Evolutionary conservation across 257 asterid species (phyloP), one percentile per base, ranked within the genome.

Genomic region (Przewalskia tangutica): DNA sequence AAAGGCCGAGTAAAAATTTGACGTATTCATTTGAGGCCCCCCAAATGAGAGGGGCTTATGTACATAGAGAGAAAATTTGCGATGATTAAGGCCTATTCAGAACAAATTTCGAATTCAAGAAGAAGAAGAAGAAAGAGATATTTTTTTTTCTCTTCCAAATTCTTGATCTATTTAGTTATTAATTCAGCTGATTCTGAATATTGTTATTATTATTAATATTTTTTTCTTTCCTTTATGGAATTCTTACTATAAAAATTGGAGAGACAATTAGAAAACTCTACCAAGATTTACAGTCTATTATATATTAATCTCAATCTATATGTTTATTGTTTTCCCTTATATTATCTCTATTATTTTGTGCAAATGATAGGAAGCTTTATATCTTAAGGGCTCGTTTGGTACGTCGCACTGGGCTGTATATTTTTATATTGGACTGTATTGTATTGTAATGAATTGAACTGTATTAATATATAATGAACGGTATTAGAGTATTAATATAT

Each of bases 1-100:
- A 27, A 79, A 59, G 0, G 62, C 5, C 23, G 68, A 77, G 63
- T 81, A 78, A 81, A 75, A 80, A 88, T 3, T 89, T 86, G 83
- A 88, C 84, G 82, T 81, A 86, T 89, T 87, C 38, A 85, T 85
- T 86, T 85, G 94, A 88, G 89, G 95, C 97, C 97, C 94, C 94
- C 93, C 90, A 75, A 86, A 56, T 83, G 90, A 90, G 97, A 88
- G 97, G 89, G 97, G 98, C 97, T 89, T 92, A 91, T 89, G 97
- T 91, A 89, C 60, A 91, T 92, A 90, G 63, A 81, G 77, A 65
- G 54, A 81, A 81, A 79, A 65, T 56, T 81, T 70, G 86, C 73
- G 55, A 77, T 79, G 55, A 77, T 79, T 82, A 77, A 87, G 77
- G 78, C 77, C 14, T 63, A 81, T 58, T 70, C 67, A 64, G 79